These are phyloP conservation scores for Ceratocystis colombiana DNA, from an alignment of 2,329 filamentous ascomycete genomes.

Conservation along the genomic window DNA sequence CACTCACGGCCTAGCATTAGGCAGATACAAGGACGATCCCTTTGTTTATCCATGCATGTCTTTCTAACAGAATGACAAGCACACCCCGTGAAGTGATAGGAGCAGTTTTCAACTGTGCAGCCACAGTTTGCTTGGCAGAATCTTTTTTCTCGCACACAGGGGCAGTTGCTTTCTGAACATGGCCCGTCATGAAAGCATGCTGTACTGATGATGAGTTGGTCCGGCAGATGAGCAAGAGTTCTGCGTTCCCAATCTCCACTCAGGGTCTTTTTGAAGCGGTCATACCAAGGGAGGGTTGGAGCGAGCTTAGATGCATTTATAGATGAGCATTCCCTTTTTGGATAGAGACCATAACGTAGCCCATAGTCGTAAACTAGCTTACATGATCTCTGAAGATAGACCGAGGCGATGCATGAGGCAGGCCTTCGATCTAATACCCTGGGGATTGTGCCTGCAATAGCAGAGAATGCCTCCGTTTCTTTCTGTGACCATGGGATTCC, in stretches of 20 bases:
- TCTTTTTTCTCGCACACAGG: conserved; percentile 51
- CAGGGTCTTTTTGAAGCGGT: conserved; percentile 46
- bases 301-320: neutral
- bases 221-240: conserved; percentile 46
- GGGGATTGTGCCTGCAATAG: conserved; percentile 19
- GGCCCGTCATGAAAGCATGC: conserved; percentile 61
- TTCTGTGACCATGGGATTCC: neutral
- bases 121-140: conserved; percentile 65
- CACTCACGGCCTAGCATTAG: conserved; percentile 66
- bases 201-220: conserved; percentile 48
- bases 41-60: conserved; percentile 47
- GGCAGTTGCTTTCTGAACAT: conserved; percentile 51
- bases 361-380: conserved; percentile 11
- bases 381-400: conserved; percentile 24
- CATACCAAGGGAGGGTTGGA: conserved; percentile 46
- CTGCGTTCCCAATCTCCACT: conserved; percentile 47
- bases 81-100: conserved; percentile 56
- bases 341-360: conserved; percentile 5
- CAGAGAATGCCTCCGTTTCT: conserved; percentile 13
- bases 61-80: conserved; percentile 53
- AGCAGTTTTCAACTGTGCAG: conserved; percentile 49
- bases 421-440: conserved; percentile 13
- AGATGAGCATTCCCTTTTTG: neutral
- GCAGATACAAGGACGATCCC: conserved; percentile 57
- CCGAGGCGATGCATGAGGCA: conserved; percentile 21